Evolutionary conservation across 140 eudicot genomes (phyloP).

Genomic region (Eryngium alpinum): DNA sequence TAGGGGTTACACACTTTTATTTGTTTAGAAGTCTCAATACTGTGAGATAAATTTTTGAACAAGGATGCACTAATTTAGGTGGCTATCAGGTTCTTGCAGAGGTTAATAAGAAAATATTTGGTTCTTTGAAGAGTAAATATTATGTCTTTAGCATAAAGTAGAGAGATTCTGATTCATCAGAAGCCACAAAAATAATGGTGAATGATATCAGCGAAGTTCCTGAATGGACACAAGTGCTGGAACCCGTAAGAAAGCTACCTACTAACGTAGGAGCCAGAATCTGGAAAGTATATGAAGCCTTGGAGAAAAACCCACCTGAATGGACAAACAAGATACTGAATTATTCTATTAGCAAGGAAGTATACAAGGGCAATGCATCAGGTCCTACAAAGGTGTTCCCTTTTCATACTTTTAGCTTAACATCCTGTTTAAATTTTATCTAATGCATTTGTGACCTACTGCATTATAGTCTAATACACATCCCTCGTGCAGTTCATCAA

Average conservation of each 20-base stretch:
- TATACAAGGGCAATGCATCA: slow-evolving; percentile 96
- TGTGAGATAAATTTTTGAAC: background rate
- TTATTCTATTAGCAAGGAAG: slow-evolving; percentile 86
- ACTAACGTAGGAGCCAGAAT: slow-evolving; percentile 97
- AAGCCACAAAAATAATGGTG: slow-evolving; percentile 30
- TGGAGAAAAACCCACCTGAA: slow-evolving; percentile 74
- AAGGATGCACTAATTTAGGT: slow-evolving; percentile 17
- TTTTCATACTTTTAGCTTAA: background rate
- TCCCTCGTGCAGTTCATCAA: too few relatives aligned
- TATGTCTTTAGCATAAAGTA: slow-evolving; percentile 35
- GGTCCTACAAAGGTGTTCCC: slow-evolving; percentile 93
- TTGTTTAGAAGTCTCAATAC: background rate
- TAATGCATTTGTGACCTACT: background rate
- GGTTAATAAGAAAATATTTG: slow-evolving; percentile 62
- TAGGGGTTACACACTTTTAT: background rate
- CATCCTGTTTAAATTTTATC: background rate
- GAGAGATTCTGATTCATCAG: slow-evolving; percentile 44
- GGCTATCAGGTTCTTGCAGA: slow-evolving; percentile 81
- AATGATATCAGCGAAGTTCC: slow-evolving; percentile 43
- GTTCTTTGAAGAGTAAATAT: slow-evolving; percentile 44
- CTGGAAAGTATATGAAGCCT: slow-evolving; percentile 58
- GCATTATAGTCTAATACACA: background rate
- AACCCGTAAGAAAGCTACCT: slow-evolving; percentile 91
- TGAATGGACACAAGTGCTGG: slow-evolving; percentile 83
- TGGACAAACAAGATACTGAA: slow-evolving; percentile 75